These are phyloP conservation scores for Lanmaoa pseudosensibilis DNA, from an alignment of 768 basidiomycete genomes.

Conservation along the genomic window DNA sequence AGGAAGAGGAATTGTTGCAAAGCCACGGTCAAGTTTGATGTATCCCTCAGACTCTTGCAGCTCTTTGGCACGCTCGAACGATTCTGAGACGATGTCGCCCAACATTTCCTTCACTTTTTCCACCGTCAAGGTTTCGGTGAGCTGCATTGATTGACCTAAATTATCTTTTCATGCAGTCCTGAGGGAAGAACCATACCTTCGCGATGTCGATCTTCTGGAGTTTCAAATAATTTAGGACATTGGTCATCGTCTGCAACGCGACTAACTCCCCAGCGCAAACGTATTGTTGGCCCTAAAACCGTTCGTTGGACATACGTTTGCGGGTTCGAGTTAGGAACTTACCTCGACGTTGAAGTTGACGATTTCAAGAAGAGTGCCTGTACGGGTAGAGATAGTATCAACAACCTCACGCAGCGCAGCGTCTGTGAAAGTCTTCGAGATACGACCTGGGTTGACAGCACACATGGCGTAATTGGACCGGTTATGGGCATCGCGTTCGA, in stretches of 20 bases:
- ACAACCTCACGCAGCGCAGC: slow-evolving; percentile 96
- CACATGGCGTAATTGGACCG: slow-evolving; percentile 99
- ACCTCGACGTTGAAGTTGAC: slow-evolving; percentile 97
- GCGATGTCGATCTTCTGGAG: slow-evolving; percentile 92
- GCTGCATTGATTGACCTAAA: slow-evolving; percentile 40
- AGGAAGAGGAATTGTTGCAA: slow-evolving; percentile 91
- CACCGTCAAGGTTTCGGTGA: slow-evolving; percentile 83
- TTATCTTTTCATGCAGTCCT: neutral
- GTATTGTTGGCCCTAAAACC: slow-evolving; percentile 91
- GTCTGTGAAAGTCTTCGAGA: slow-evolving; percentile 93
- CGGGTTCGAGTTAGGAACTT: slow-evolving; percentile 14
- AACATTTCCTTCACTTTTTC: slow-evolving; percentile 98
- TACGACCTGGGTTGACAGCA: slow-evolving; percentile 96
- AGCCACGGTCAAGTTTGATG: slow-evolving; percentile 94
- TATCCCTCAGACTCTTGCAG: slow-evolving; percentile 81
- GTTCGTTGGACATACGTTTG: slow-evolving; percentile 2
- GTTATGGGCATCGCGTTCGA: slow-evolving; percentile 90
- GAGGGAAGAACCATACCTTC: slow-evolving; percentile 50
- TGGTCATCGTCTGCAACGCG: slow-evolving; percentile 90
- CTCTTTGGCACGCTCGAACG: slow-evolving; percentile 70
- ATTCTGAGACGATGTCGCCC: slow-evolving; percentile 84
- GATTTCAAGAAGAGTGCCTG: slow-evolving; percentile 87
- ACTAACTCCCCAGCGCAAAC: slow-evolving; percentile 97
- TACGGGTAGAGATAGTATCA: slow-evolving; percentile 77
- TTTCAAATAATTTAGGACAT: slow-evolving; percentile 95